Evolutionary conservation across 1,139 yeast species (phyloP).

Genomic region (Ogataea hybrid): DNA sequence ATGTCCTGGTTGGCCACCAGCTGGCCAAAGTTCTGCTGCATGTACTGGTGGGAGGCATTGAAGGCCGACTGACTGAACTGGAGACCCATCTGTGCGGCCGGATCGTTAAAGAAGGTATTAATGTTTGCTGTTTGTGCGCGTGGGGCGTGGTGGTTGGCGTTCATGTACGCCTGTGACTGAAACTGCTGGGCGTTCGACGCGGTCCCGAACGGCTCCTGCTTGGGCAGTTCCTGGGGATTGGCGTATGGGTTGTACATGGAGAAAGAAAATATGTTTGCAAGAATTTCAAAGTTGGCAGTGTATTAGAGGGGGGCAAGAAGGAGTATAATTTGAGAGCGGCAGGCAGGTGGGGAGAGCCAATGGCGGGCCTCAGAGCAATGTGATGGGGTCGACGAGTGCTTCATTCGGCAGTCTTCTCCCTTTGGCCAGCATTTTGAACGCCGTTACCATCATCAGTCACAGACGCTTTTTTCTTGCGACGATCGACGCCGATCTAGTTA

Average conservation of each 20-base stretch:
- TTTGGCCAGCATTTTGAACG: no score
- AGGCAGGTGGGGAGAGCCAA: no score
- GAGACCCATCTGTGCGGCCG: conserved; percentile 81
- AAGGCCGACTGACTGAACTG: conserved; percentile 88
- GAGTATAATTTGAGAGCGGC: no score
- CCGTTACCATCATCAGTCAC: no score
- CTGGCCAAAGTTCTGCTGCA: conserved; percentile 66
- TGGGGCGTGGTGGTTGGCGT: conserved; percentile 24
- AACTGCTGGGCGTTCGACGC: conserved; percentile 15
- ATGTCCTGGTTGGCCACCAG: conserved; percentile 55
- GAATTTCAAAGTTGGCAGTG: conserved; percentile 6
- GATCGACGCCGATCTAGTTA: conserved; percentile 6
- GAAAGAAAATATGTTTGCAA: conserved; percentile 7
- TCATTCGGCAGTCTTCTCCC: no score
- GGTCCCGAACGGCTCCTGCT: conserved; percentile 6
- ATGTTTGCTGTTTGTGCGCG: conserved; percentile 23
- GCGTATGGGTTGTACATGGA: conserved; percentile 50
- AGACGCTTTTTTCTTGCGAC: neutral
- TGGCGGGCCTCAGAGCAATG: no score
- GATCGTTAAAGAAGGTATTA: conserved; percentile 62
- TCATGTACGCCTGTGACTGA: conserved; percentile 25
- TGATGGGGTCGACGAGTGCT: no score
- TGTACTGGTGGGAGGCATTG: conserved; percentile 64
- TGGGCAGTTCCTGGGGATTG: conserved; percentile 20
- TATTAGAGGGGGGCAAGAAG: neutral